phyloP scores from a whole-genome alignment of 139 green algal genomes.

The Chlorella sp. region DNA sequence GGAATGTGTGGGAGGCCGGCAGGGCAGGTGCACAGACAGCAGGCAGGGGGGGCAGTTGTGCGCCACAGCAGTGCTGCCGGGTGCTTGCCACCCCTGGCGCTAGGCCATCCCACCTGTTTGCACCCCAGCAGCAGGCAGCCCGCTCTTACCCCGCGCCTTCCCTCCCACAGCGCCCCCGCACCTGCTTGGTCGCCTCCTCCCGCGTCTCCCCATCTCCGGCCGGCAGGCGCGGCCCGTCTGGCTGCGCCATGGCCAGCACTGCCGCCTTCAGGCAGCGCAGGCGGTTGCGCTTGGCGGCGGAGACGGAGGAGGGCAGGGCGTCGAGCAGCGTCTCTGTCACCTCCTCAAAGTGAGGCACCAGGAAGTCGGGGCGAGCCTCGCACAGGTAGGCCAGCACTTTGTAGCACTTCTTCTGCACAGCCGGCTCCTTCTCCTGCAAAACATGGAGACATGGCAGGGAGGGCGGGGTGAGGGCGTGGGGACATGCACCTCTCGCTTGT shows the following conservation, averaged over 20 bases:
- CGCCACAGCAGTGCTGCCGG: too few relatives aligned
- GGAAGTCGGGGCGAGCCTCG: conserved; percentile 54
- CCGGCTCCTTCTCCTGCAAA: conserved; percentile 67
- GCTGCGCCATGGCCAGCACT: conserved; percentile 54
- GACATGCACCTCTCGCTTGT: too few relatives aligned
- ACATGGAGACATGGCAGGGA: neutral
- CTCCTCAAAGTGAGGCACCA: conserved; percentile 42
- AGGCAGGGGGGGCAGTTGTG: too few relatives aligned
- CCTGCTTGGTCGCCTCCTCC: conserved; percentile 38
- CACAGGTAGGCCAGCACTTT: conserved; percentile 87
- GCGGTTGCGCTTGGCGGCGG: conserved; percentile 83
- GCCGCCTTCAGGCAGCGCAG: conserved; percentile 69
- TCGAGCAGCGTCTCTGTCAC: conserved; percentile 69
- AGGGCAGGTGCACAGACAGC: too few relatives aligned
- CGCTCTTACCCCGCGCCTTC: neutral
- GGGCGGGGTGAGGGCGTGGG: neutral
- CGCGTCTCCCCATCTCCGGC: conserved; percentile 11
- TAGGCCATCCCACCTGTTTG: too few relatives aligned
- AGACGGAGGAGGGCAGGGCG: conserved; percentile 43
- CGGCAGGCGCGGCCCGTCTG: neutral
- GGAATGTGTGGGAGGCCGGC: too few relatives aligned
- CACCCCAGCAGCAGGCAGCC: neutral
- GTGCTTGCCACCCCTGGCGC: too few relatives aligned
- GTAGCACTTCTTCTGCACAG: conserved; percentile 96
- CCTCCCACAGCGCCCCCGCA: neutral